These are phyloP conservation scores for Ottelia alismoides DNA, from an alignment of 106 monocot genomes.

Conservation along the genomic window DNA sequence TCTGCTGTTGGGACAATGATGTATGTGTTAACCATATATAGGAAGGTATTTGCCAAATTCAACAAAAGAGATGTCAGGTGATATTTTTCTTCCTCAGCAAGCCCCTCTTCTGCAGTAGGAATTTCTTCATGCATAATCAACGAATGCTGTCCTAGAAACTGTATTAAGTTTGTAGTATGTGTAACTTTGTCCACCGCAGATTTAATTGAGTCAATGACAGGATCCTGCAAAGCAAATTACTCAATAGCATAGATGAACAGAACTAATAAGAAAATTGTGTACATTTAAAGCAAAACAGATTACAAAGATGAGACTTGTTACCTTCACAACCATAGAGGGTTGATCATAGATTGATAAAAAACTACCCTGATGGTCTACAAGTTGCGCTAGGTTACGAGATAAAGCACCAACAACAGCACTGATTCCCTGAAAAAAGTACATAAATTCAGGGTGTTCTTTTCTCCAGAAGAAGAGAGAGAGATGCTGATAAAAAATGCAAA, in stretches of 20 bases:
- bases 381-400: too few species aligned
- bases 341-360: too few species aligned
- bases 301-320: slow-evolving; percentile 6
- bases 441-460: too few species aligned
- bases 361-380: too few species aligned
- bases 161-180: slow-evolving; percentile 76
- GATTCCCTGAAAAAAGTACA: too few species aligned
- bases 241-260: neutral
- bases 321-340: slow-evolving; percentile 56
- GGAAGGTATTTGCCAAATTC: slow-evolving; percentile 87
- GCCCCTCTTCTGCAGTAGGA: slow-evolving; percentile 39
- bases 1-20: slow-evolving; percentile 96
- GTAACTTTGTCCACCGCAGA: slow-evolving; percentile 68
- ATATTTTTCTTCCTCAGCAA: slow-evolving; percentile 49
- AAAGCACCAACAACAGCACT: too few species aligned
- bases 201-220: slow-evolving; percentile 68
- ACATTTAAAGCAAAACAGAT: neutral
- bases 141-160: slow-evolving; percentile 77
- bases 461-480: too few species aligned
- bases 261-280: too few species aligned
- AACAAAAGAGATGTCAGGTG: slow-evolving; percentile 83
- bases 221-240: slow-evolving; percentile 37
- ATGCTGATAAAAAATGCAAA: too few species aligned
- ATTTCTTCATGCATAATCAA: slow-evolving; percentile 78
- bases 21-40: slow-evolving; percentile 99